A percentile compares a stretch with the other conserved stretches of the same genome.
phyloP scores from a whole-genome alignment of 192 early-diverging fungal genomes.

The Diversispora epigaea region DNA sequence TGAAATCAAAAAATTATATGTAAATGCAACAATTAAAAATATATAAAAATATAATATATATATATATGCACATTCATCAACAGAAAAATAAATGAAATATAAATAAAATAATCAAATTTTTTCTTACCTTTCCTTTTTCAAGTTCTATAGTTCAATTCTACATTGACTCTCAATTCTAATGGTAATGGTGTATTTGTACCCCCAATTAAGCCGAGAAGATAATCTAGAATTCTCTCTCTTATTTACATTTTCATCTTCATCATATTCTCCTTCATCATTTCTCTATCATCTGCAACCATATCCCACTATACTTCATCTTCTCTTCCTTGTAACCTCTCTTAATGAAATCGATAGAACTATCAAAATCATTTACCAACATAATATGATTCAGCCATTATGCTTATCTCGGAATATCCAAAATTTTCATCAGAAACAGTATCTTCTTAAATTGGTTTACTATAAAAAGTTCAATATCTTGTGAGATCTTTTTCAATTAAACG shows the following conservation, averaged over 20 bases:
- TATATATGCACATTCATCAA: background rate
- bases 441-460: constrained; percentile 34
- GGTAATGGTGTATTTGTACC: constrained; percentile 55
- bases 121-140: constrained; percentile 63
- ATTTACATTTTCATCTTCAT: constrained; percentile 41
- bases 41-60: too few relatives aligned
- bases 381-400: constrained; percentile 85
- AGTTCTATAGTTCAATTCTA: constrained; percentile 68
- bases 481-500: constrained; percentile 52
- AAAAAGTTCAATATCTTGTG: constrained; percentile 59
- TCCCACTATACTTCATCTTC: constrained; percentile 67
- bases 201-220: background rate
- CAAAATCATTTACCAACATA: constrained; percentile 76
- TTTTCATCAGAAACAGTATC: constrained; percentile 42
- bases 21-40: constrained; percentile 64
- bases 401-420: constrained; percentile 80
- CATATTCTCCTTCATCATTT: constrained; percentile 37
- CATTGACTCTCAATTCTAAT: constrained; percentile 81
- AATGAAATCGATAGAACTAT: constrained; percentile 66
- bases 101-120: background rate
- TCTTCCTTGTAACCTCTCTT: constrained; percentile 73
- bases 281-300: constrained; percentile 53
- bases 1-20: constrained; percentile 51
- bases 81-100: background rate
- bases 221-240: constrained; percentile 6